Base-by-base conservation (phyloP, 352 stramenopile species). In the Pythium diclinum region DNA sequence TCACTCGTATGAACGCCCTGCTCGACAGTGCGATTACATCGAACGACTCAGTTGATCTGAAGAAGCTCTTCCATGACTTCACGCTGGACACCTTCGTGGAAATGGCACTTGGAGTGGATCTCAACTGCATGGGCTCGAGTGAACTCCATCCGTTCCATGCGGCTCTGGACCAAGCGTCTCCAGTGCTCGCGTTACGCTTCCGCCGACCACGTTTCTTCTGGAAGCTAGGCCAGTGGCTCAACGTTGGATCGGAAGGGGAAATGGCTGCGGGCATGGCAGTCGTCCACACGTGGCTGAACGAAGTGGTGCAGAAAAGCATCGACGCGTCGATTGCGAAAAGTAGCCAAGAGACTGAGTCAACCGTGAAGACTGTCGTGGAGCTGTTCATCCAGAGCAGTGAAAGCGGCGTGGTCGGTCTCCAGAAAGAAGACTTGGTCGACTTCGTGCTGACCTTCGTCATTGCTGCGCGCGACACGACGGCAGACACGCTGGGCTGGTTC, bases 401-500 rank as follows among this genome's bases (percentile, higher is more conserved):
- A 42, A 56, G 73, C 52, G 64, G 48, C 4, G 30, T 25, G 3
- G 63, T 49, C 6, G 67, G 66, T 1, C 17, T 82, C 25, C 68
- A 77, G 19, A 63, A 72, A 7, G 80, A 79, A 32, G 84, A 85
- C 52, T 67, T 96, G 30, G 48, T 75, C 13, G 80, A 94, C 28
- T 67, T 95, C n/a, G 73, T 84, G 3, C 73, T 92, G 6, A 74
- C 74, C 6, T 77, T 94, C 54, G 61, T 95, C 32, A 55, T 85
- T 19, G 87, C 80, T 21, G 87, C 85, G 8, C 77, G 85, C 30
- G 87, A 94, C 61, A 95, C 80, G 2, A 94, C 87, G 3, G 79
- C 84, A 2, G 72, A 60, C 58, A 82, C 83, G 23, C 54, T 94
- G 36, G 75, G 69, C 33, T 95, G 87, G 87, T 68, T 87, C 8